These are phyloP conservation scores for Cornus controversa DNA, from an alignment of 148 eudicot genomes.

Conservation along the genomic window DNA sequence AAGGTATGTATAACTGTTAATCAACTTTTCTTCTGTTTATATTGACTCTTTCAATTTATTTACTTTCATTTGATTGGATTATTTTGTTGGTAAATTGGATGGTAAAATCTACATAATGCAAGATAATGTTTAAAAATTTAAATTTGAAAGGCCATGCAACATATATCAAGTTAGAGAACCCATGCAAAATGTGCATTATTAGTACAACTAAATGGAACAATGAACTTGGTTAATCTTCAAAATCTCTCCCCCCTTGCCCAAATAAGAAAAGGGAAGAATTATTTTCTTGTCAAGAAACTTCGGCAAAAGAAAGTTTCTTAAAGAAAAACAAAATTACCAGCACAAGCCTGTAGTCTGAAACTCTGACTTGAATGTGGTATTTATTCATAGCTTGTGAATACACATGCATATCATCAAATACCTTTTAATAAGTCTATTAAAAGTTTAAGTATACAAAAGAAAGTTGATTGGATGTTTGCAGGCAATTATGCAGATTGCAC, in stretches of 20 bases:
- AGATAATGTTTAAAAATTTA: neutral
- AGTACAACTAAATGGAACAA: neutral
- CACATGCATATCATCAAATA: too few relatives aligned
- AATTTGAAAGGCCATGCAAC: neutral
- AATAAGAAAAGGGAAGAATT: too few relatives aligned
- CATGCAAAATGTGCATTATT: neutral
- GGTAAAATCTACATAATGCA: neutral
- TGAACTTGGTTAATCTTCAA: neutral
- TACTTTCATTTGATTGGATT: neutral
- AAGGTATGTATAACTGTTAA: conserved; percentile 47
- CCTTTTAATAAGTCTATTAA: too few relatives aligned
- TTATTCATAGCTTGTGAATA: neutral
- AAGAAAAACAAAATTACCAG: too few relatives aligned
- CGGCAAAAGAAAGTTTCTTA: neutral
- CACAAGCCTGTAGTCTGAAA: neutral
- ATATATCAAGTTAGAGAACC: neutral
- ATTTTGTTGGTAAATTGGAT: neutral
- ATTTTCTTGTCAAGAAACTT: neutral
- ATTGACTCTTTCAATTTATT: conserved; percentile 6
- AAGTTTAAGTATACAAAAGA: too few relatives aligned
- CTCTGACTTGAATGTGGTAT: neutral
- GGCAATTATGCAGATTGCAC: neutral
- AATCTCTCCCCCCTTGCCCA: neutral
- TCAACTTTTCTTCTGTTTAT: conserved; percentile 9
- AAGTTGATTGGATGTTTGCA: neutral